Base-by-base conservation (phyloP, 23 red algal species). In the Gracilaria domingensis region DNA sequence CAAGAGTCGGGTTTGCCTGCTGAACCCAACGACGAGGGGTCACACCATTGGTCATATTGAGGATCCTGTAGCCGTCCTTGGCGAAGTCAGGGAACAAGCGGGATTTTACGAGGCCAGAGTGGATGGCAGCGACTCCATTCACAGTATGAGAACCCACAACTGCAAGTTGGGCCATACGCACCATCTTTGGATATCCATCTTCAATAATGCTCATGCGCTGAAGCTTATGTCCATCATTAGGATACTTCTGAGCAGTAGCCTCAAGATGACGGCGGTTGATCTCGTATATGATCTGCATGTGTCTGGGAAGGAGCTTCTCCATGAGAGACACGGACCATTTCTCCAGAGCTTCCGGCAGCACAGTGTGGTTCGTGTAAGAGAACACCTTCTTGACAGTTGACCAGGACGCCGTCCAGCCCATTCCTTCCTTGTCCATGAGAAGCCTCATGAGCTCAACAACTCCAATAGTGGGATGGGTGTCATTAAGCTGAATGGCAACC, bases 331-430 rank as follows among this genome's bases (percentile, higher is more conserved):
- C 97, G 0, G 90, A 85, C 97, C 97, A 99, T 79, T 96, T 99
- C 87, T 99, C 97, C 37, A 99, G 91, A 18, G 97, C 97, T 93
- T 99, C 97, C 8, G 97, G 97, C 23, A 99, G 95, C n/a, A 99
- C 97, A 64, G 97, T 99, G 75, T 99, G 97, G 62, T 99, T 99
- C 21, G 97, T 99, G 93, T 99, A 99, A 2, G 97, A 99, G 84
- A 99, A 99, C 56, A 96, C 95, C 89, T 94, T 94, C 44, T 75
- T 91, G 29, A 91, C 87, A 14, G 95, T 95, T 0, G 88, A 29
- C 97, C 97, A 99, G 50, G 94, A 74, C 11, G 94, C 75, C n/a
- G 93, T 95, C 97, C 97, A 99, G 23, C 97, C 97, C 75, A 94
- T 66, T 40, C 90, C 95, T 56, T 95, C 65, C n/a, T 66, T 80